These are phyloP conservation scores for Fusarium euwallaceae DNA, from an alignment of 2,329 filamentous ascomycete species.

Conservation along the genomic window DNA sequence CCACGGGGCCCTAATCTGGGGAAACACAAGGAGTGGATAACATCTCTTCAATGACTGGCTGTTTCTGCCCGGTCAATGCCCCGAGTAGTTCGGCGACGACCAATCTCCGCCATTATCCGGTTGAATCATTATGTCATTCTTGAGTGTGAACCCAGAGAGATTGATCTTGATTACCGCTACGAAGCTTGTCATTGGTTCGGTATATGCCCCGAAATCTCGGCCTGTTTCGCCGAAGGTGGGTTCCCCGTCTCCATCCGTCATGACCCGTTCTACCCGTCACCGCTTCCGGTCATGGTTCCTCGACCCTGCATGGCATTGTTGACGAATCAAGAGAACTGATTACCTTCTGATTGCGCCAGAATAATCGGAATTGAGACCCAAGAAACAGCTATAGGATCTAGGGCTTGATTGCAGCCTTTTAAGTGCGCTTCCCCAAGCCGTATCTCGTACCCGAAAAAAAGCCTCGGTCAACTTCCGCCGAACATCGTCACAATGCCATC, in stretches of 20 bases:
- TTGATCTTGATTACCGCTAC: not conserved
- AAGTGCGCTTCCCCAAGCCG: not conserved
- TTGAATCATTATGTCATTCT: not conserved
- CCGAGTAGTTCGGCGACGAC: not conserved
- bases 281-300: conserved; percentile 1
- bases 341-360: not conserved
- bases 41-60: not conserved
- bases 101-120: not conserved
- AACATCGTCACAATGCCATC: not conserved
- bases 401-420: not conserved
- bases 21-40: not conserved
- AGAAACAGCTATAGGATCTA: not conserved
- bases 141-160: not conserved
- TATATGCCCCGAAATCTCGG: not conserved
- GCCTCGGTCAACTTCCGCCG: not conserved
- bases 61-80: not conserved
- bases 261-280: not conserved
- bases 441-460: not conserved
- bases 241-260: not conserved
- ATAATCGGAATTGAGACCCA: not conserved
- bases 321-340: not conserved
- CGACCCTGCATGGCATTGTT: not conserved
- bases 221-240: not conserved
- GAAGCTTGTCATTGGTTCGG: not conserved
- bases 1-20: conserved; percentile 1